A percentile compares a stretch with the other conserved stretches of the same genome.
phyloP scores from a whole-genome alignment of 768 basidiomycete species.

The Chlorophyllum brunneum region DNA sequence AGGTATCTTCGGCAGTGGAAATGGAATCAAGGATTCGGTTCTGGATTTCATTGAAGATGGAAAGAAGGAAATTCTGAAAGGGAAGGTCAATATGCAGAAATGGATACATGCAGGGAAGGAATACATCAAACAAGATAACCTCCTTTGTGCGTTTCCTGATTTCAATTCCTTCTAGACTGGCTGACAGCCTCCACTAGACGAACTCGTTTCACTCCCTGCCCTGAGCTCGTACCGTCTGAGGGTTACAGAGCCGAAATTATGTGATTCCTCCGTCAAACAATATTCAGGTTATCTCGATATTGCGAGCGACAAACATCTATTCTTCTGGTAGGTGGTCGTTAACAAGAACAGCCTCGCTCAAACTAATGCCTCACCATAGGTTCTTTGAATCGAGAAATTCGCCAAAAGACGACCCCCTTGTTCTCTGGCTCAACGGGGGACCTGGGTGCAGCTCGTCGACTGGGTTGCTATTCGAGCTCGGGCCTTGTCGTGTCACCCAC shows the following conservation, averaged over 20 bases:
- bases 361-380: constrained; percentile 36
- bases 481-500: constrained; percentile 75
- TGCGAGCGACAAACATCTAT: constrained; percentile 74
- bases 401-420: constrained; percentile 75
- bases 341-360: not conserved
- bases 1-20: not conserved
- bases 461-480: constrained; percentile 89
- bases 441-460: constrained; percentile 72
- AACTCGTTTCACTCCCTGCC: constrained; percentile 54
- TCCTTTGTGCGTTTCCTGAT: constrained; percentile 53
- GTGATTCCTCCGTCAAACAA: constrained; percentile 77
- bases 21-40: constrained; percentile 22
- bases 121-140: constrained; percentile 66
- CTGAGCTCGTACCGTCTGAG: constrained; percentile 52
- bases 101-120: constrained; percentile 63
- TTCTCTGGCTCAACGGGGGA: constrained; percentile 89
- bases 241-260: constrained; percentile 65
- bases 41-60: constrained; percentile 37
- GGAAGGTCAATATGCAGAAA: constrained; percentile 49
- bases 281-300: constrained; percentile 84
- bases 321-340: constrained; percentile 68
- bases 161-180: no score
- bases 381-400: constrained; percentile 83
- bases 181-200: constrained; percentile 40
- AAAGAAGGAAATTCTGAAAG: constrained; percentile 38